Base-by-base conservation (phyloP, 2,329 filamentous ascomycete species). In the Colletotrichum noveboracense region DNA sequence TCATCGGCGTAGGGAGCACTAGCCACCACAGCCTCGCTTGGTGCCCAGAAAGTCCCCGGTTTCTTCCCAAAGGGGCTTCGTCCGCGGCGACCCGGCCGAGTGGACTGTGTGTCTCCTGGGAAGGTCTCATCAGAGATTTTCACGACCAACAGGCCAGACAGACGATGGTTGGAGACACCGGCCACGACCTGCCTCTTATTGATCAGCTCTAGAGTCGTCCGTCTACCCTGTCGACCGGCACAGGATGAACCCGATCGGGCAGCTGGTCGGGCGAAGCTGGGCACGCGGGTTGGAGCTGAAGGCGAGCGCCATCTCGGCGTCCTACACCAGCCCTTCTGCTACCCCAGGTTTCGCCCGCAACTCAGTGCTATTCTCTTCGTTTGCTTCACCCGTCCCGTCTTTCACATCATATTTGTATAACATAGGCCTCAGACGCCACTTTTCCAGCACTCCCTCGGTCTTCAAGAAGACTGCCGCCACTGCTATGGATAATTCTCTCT, bases 181-280 rank as follows among this genome's bases (percentile, higher is more conserved):
- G 66, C 74, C 28, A 52, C 70, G 70, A 65, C 70, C 74, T 70
- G 64, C 70, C 70, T 43, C 52, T 60, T 38, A 74, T 26, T 32
- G 43, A 65, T 36, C 64, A 70, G 70, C 34, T 66, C 58, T 55
- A 24, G 26, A 71, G 69, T 61, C 24, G 43, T n/a, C 30, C 55
- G 24, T 66, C 38, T 52, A 48, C 26, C 55, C 34, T 55, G 43
- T 70, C 70, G 43, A 64, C 61, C 64, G 28, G 52, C 38, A 66
- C 36, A 58, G 43, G 66, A 76, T 76, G 74, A 70, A 74, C 71
- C 74, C 71, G 38, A 70, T 75, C 71, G 66, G 71, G 74, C 74
- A 76, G 66, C 71, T 76, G 71, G 71, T 66, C 9, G 66, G 74
- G 30, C 71, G 74, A 21, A 32, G 36, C 38, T 76, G 74, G 69